Percentiles rank a stretch among this genome's conserved stretches.
Evolutionary conservation across 257 asterid species (phyloP).

Genomic region (Solanum rostratum): DNA sequence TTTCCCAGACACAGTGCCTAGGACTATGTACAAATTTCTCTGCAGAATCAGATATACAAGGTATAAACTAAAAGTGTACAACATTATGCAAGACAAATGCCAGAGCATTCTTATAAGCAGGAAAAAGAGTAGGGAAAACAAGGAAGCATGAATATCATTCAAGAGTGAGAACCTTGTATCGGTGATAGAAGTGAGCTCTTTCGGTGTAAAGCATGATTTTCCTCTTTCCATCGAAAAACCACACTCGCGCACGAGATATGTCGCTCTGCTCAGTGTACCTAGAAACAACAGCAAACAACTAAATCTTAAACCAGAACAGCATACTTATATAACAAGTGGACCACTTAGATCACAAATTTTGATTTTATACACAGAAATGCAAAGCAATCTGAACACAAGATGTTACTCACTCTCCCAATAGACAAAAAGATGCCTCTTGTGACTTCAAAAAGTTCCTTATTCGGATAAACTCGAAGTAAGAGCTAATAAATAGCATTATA

Average conservation of each 20-base stretch:
- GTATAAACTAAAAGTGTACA: not conserved
- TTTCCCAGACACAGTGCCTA: not conserved
- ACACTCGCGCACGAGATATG: slow-evolving; percentile 76
- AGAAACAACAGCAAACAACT: not conserved
- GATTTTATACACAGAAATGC: not conserved
- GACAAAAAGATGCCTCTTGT: slow-evolving; percentile 75
- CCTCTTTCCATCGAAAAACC: slow-evolving; percentile 71
- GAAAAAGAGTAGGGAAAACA: not conserved
- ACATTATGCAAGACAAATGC: not conserved
- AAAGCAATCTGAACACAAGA: not conserved
- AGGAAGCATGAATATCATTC: not conserved
- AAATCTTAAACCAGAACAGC: not conserved
- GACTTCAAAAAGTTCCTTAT: slow-evolving; percentile 71
- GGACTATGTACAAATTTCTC: not conserved
- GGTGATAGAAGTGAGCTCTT: slow-evolving; percentile 93
- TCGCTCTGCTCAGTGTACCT: slow-evolving; percentile 75
- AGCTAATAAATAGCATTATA: slow-evolving; percentile 70
- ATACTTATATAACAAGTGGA: not conserved
- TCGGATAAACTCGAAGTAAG: slow-evolving; percentile 89
- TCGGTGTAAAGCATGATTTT: slow-evolving; percentile 88
- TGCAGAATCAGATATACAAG: not conserved
- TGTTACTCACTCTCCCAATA: slow-evolving; percentile 79
- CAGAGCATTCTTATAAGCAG: not conserved
- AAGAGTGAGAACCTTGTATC: slow-evolving; percentile 70
- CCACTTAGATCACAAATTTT: not conserved